phyloP scores from a whole-genome alignment of 768 basidiomycete genomes.

The Rhizopogon salebrosus region DNA sequence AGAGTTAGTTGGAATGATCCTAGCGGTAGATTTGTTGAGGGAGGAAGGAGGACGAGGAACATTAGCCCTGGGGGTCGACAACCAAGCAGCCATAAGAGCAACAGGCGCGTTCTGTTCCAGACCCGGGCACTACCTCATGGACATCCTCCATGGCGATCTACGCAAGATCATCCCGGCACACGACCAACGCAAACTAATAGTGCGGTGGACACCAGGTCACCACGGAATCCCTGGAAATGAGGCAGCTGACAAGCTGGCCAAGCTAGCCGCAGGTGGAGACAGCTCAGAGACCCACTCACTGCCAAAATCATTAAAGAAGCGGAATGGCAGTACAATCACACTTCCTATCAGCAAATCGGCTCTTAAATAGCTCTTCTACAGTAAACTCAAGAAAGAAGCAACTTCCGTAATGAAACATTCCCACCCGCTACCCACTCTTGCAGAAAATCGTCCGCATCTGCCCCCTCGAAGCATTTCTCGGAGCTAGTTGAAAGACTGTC shows the following conservation, averaged over 20 bases:
- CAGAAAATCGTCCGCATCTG: no score
- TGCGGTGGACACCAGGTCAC: neutral
- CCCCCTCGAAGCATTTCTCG: no score
- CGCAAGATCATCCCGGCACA: conserved; percentile 1
- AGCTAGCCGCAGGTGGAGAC: neutral
- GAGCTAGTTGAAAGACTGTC: no score
- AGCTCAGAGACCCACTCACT: neutral
- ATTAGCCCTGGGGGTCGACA: neutral
- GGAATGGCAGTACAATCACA: neutral
- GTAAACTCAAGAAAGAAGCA: no score
- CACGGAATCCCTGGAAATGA: conserved; percentile 1
- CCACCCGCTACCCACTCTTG: no score
- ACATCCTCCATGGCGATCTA: neutral
- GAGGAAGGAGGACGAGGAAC: neutral
- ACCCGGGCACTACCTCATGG: conserved; percentile 7
- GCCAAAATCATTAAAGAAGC: neutral
- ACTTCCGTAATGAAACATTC: no score
- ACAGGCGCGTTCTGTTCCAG: neutral
- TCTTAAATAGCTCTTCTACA: neutral
- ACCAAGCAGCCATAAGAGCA: conserved; percentile 10
- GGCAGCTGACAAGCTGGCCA: neutral
- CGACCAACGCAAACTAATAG: neutral
- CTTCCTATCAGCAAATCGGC: neutral
- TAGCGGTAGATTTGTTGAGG: conserved; percentile 22
- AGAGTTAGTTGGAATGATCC: conserved; percentile 22